Percentiles rank a stretch among this genome's conserved stretches.
Evolutionary conservation across 768 basidiomycete species (phyloP).

Genomic region (Agrocybe praecox): DNA sequence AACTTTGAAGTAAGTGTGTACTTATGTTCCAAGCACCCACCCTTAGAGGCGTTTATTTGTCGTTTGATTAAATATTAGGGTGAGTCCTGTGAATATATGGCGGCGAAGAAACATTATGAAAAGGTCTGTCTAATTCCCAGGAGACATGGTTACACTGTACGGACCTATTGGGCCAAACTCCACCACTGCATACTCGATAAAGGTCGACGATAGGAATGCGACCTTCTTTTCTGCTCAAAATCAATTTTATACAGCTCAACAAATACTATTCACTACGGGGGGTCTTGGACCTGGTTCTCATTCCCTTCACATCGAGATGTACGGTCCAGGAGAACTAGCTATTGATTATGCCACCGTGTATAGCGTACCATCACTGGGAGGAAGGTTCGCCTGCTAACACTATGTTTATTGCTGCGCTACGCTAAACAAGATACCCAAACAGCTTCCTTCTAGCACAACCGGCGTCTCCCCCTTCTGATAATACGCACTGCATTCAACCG

Average conservation of each 20-base stretch:
- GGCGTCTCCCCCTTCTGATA: too few relatives aligned
- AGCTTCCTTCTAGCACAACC: too few relatives aligned
- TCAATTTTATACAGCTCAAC: slow-evolving; percentile 6
- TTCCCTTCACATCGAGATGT: not conserved
- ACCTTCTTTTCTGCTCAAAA: slow-evolving; percentile 6
- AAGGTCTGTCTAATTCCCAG: too few relatives aligned
- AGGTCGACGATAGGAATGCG: slow-evolving; percentile 7
- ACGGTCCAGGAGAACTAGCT: slow-evolving; percentile 5
- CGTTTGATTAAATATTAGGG: not conserved
- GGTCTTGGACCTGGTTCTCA: slow-evolving; percentile 16
- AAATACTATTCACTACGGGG: slow-evolving; percentile 14
- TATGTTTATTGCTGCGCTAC: too few relatives aligned
- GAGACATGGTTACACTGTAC: slow-evolving; percentile 16
- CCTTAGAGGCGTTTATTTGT: not conserved
- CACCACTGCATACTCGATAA: slow-evolving; percentile 6
- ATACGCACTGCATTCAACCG: too few relatives aligned
- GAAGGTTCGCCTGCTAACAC: slow-evolving; percentile 10
- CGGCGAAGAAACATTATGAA: too few relatives aligned
- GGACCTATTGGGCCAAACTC: slow-evolving; percentile 16
- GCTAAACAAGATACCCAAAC: too few relatives aligned
- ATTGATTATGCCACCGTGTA: slow-evolving; percentile 20
- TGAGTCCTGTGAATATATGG: too few relatives aligned
- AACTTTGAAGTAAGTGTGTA: slow-evolving; percentile 13
- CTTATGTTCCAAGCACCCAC: not conserved
- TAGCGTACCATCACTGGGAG: slow-evolving; percentile 17